Percentiles rank a stretch among this genome's conserved stretches.
Evolutionary conservation across 2,329 filamentous ascomycete genomes (phyloP).

Genomic region (Annulohypoxylon truncatum): DNA sequence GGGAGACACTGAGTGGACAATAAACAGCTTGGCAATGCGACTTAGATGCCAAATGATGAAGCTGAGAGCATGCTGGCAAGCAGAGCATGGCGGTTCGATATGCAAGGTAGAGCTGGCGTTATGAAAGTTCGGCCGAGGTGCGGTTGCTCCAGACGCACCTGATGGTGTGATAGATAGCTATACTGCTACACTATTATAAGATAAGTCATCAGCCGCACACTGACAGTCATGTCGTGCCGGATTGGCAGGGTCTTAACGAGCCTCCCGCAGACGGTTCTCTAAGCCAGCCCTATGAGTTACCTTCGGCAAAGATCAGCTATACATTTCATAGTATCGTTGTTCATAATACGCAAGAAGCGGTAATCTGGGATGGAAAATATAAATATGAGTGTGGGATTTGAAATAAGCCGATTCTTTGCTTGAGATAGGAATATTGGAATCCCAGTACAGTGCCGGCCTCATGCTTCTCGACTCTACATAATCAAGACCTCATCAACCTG

Average conservation of each 20-base stretch:
- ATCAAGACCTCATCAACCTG: slow-evolving; percentile 7
- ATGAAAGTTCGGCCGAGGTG: slow-evolving; percentile 34
- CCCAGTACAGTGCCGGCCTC: neutral
- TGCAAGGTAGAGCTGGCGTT: slow-evolving; percentile 20
- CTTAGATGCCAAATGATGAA: slow-evolving; percentile 20
- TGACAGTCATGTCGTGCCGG: slow-evolving; percentile 6
- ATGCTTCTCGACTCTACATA: slow-evolving; percentile 9
- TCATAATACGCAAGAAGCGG: neutral
- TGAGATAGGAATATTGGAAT: slow-evolving; percentile 4
- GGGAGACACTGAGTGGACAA: slow-evolving; percentile 12
- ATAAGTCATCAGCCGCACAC: slow-evolving; percentile 36
- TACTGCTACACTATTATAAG: slow-evolving; percentile 5
- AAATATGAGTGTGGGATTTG: slow-evolving; percentile 1
- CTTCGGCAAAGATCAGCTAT: slow-evolving; percentile 25
- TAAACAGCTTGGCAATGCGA: slow-evolving; percentile 32
- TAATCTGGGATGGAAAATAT: neutral
- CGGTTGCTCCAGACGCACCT: slow-evolving; percentile 26
- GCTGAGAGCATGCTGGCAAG: slow-evolving; percentile 18
- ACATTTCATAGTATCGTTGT: neutral
- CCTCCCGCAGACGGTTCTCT: neutral
- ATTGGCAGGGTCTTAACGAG: slow-evolving; percentile 25
- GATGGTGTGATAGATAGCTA: slow-evolving; percentile 30
- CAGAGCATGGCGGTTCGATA: slow-evolving; percentile 13
- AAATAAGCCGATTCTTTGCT: neutral
- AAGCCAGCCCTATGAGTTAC: slow-evolving; percentile 23